Percentiles rank a stretch among this genome's conserved stretches.
phyloP scores from a whole-genome alignment of 192 early-diverging fungal genomes.

The Linnemannia hyalina region DNA sequence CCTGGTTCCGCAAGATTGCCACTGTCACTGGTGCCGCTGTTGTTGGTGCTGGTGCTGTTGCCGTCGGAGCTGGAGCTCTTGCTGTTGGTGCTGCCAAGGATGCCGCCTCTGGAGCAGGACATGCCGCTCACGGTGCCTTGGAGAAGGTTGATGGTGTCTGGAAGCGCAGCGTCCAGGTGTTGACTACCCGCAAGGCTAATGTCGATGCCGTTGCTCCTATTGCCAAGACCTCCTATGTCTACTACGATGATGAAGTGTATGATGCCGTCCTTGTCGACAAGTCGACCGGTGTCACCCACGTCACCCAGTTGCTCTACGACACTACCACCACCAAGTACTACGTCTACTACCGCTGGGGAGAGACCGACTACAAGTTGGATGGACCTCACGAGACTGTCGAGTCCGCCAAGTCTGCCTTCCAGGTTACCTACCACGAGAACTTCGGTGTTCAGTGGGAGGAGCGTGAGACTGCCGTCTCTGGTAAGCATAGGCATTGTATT shows the following conservation, averaged over 20 bases:
- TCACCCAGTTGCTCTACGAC: conserved; percentile 18
- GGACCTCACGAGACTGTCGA: too few species aligned
- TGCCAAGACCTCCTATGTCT: conserved; percentile 31
- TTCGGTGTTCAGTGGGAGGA: conserved; percentile 21
- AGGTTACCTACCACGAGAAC: conserved; percentile 1
- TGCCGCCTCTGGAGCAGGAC: conserved; percentile 10
- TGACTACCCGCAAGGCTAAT: conserved; percentile 38
- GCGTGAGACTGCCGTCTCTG: not conserved
- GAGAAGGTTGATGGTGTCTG: conserved; percentile 27
- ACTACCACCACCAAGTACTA: not conserved
- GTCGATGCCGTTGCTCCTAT: conserved; percentile 29
- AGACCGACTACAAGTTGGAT: not conserved
- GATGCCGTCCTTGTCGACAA: conserved; percentile 31
- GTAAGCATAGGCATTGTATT: not conserved
- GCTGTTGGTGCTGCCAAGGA: not conserved
- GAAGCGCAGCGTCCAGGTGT: conserved; percentile 36
- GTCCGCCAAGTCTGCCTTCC: too few species aligned
- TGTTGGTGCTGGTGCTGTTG: conserved; percentile 7
- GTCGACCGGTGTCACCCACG: conserved; percentile 31
- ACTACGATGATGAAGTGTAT: conserved; percentile 41
- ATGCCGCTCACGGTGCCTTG: conserved; percentile 8
- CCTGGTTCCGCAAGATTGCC: conserved; percentile 30
- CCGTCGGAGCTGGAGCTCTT: conserved; percentile 11
- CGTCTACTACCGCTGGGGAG: conserved; percentile 34
- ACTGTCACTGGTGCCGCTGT: conserved; percentile 20